phyloP scores from a whole-genome alignment of 805 yeast species.

The Wickerhamiella parazyma region DNA sequence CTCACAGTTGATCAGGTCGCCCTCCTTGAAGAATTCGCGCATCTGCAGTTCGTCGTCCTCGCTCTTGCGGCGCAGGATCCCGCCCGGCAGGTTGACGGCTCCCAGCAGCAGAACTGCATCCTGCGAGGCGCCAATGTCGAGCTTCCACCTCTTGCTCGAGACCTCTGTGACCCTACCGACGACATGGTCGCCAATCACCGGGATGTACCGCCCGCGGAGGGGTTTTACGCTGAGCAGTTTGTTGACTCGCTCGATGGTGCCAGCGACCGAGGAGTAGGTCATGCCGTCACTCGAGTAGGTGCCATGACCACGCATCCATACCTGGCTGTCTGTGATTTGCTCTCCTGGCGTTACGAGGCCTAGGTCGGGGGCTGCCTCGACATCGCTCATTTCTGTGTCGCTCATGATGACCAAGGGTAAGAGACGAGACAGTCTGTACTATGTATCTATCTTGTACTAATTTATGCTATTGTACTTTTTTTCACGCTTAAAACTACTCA shows the following conservation, averaged over 20 bases:
- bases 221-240: conserved; percentile 76
- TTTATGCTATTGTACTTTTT: too few relatives aligned
- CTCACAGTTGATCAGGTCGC: conserved; percentile 90
- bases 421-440: too few relatives aligned
- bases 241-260: conserved; percentile 74
- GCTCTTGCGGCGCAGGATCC: conserved; percentile 81
- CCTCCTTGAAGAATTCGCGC: conserved; percentile 89
- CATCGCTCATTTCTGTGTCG: conserved; percentile 6
- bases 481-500: too few relatives aligned
- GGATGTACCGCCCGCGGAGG: conserved; percentile 71
- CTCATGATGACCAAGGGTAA: conserved; percentile 4
- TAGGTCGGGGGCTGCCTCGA: conserved; percentile 3
- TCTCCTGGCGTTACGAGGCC: conserved; percentile 88
- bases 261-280: conserved; percentile 87
- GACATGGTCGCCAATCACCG: conserved; percentile 94
- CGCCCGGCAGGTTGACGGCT: conserved; percentile 94
- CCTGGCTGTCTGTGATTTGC: conserved; percentile 83
- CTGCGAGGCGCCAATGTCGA: conserved; percentile 89
- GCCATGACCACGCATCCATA: conserved; percentile 99
- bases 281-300: conserved; percentile 55
- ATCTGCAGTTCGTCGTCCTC: conserved; percentile 94
- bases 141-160: conserved; percentile 90
- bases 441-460: too few relatives aligned
- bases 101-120: conserved; percentile 89
- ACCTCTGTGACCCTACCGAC: conserved; percentile 92